These are phyloP conservation scores for Chloranthus sessilifolius DNA, from an alignment of 164 flowering plant species.

Conservation along the genomic window DNA sequence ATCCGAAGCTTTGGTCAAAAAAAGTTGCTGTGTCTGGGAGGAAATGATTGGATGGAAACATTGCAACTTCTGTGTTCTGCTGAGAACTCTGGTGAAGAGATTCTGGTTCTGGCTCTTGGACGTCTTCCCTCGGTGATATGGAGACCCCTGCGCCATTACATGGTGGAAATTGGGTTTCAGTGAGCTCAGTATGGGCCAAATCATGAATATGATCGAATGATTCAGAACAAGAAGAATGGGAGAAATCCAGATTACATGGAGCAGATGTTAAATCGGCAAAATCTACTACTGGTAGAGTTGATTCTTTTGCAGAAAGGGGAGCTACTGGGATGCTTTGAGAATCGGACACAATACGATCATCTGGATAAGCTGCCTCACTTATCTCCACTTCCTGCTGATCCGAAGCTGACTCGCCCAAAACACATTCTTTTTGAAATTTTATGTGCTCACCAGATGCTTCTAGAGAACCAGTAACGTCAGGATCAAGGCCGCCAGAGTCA, in stretches of 20 bases:
- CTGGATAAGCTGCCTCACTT: conserved; percentile 11
- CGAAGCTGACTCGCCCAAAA: conserved; percentile 5
- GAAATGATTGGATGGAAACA: conserved; percentile 3
- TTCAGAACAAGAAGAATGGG: conserved; percentile 5
- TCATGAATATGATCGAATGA: conserved; percentile 4
- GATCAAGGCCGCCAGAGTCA: conserved; percentile 5
- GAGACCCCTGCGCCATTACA: conserved; percentile 1
- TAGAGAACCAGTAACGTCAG: conserved; percentile 14
- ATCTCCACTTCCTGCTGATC: conserved; percentile 10
- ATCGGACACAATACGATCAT: conserved; percentile 10
- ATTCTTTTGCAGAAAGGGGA: conserved; percentile 10
- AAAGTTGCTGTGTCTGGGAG: conserved; percentile 1
- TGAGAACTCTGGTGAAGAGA: conserved; percentile 1
- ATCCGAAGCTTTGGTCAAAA: conserved; percentile 4
- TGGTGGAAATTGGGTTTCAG: conserved; percentile 4
- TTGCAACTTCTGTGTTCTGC: conserved; percentile 1
- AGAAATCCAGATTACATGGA: conserved; percentile 6
- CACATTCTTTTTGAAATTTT: conserved; percentile 14
- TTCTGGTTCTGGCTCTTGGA: conserved; percentile 11
- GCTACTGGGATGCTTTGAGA: background rate
- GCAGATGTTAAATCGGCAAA: background rate
- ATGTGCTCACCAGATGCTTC: conserved; percentile 4
- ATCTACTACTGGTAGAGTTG: conserved; percentile 7
- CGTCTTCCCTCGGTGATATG: conserved; percentile 1
- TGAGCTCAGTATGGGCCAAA: background rate